Conservation (phyloP, 768 basidiomycete species). For the Calocybe indica region DNA sequence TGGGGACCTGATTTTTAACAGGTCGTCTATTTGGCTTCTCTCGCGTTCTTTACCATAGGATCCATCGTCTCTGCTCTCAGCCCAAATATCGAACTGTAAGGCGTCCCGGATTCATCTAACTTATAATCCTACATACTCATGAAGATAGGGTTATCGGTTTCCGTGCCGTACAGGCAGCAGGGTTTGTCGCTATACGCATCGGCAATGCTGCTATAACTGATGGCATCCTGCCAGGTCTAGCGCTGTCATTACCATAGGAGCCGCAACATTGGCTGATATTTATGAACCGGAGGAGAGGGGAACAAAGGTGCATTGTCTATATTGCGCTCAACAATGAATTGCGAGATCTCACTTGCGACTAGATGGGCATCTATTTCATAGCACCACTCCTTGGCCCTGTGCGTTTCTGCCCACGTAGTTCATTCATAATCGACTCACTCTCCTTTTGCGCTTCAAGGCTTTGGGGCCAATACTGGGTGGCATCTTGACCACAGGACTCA, state of each 20-base stretch:
- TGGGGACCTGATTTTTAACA: slow-evolving; percentile 11
- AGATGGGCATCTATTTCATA: slow-evolving; percentile 78
- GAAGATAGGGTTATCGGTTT: slow-evolving; percentile 53
- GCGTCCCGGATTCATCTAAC: neutral
- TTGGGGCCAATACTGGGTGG: slow-evolving; percentile 73
- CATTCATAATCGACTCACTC: neutral
- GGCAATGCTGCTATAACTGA: neutral
- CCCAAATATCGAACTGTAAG: slow-evolving; percentile 43
- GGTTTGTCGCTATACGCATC: slow-evolving; percentile 29
- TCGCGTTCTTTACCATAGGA: slow-evolving; percentile 47
- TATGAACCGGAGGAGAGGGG: slow-evolving; percentile 73
- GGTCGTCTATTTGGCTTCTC: slow-evolving; percentile 50
- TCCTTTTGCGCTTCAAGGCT: slow-evolving; percentile 20
- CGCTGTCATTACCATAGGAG: slow-evolving; percentile 47
- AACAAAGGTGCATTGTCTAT: slow-evolving; percentile 32
- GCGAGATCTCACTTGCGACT: neutral
- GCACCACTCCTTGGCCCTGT: slow-evolving; percentile 73
- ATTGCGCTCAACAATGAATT: too few species aligned
- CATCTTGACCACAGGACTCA: slow-evolving; percentile 54
- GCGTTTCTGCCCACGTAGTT: slow-evolving; percentile 11
- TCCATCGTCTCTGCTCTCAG: slow-evolving; percentile 53
- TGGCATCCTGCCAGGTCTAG: slow-evolving; percentile 8
- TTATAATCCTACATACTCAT: neutral
- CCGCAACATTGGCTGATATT: slow-evolving; percentile 74
- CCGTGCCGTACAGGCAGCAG: slow-evolving; percentile 61